These are phyloP conservation scores for Sugiyamaella smithiae DNA, from an alignment of 805 yeast genomes.

Conservation along the genomic window DNA sequence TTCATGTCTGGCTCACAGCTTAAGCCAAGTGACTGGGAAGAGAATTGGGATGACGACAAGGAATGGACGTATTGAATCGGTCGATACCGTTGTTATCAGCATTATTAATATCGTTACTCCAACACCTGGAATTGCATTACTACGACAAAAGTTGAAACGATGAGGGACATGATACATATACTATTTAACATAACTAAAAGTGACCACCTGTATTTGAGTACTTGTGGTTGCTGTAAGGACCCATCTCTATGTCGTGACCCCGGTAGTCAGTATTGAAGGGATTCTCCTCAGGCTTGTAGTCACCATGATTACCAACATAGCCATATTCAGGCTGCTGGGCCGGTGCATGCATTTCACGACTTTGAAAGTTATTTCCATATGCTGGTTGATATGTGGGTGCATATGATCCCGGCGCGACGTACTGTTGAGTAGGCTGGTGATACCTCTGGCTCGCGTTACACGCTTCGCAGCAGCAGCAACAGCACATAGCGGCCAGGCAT, in stretches of 20 bases:
- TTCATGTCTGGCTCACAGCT: conserved; percentile 19
- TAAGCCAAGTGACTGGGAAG: conserved; percentile 25
- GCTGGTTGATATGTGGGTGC: conserved; percentile 2
- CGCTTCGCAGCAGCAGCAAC: conserved; percentile 45
- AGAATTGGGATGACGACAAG: conserved; percentile 18
- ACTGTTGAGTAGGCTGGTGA: neutral
- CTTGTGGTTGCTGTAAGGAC: neutral
- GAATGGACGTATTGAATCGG: conserved; percentile 2
- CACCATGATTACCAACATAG: conserved; percentile 20
- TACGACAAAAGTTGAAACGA: neutral
- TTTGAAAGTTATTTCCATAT: neutral
- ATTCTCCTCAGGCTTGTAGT: conserved; percentile 16
- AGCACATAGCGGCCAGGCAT: conserved; percentile 48
- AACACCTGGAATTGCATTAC: neutral
- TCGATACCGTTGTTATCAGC: neutral
- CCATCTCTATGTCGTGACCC: conserved; percentile 10
- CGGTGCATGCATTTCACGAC: neutral
- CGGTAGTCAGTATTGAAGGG: neutral
- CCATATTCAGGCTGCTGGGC: conserved; percentile 16
- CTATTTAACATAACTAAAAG: neutral
- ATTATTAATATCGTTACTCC: neutral
- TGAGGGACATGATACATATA: too few relatives aligned
- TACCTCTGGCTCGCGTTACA: neutral
- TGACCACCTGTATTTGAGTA: neutral
- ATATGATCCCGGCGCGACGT: neutral